These are phyloP conservation scores for Blastobotrys serpentis DNA, from an alignment of 1,139 yeast species.

Conservation along the genomic window DNA sequence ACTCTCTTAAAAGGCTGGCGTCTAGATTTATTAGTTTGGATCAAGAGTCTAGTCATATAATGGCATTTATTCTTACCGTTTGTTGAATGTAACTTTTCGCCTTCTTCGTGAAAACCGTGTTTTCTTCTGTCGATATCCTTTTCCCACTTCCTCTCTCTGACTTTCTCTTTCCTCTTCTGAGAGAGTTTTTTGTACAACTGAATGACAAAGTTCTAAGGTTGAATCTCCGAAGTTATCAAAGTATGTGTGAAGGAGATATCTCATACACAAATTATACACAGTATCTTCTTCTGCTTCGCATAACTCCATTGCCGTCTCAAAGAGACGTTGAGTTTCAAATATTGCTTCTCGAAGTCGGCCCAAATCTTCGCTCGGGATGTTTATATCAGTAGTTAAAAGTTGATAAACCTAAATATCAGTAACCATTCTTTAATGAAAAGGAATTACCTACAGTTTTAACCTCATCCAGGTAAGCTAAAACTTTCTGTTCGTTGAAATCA, in stretches of 20 bases:
- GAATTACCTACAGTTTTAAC: background rate
- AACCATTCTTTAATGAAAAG: too few species aligned
- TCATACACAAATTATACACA: slow-evolving; percentile 6
- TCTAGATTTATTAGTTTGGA: too few species aligned
- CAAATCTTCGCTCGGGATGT: too few species aligned
- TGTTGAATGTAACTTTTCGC: too few species aligned
- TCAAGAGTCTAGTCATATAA: too few species aligned
- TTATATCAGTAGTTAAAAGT: background rate
- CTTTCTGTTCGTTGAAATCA: background rate
- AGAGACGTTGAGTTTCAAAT: background rate
- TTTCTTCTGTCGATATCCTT: background rate
- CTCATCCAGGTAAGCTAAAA: background rate
- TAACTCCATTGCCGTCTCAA: background rate
- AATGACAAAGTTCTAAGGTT: background rate
- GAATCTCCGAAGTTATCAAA: background rate
- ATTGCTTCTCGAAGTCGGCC: background rate
- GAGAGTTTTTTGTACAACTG: background rate
- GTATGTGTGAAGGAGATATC: background rate
- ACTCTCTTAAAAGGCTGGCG: too few species aligned
- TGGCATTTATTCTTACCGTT: too few species aligned
- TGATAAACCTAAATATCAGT: slow-evolving; percentile 3
- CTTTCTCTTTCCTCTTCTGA: background rate
- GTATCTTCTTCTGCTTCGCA: background rate
- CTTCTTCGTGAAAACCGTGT: too few species aligned
- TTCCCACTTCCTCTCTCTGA: background rate